These are phyloP conservation scores for Spathaspora arborariae DNA, from an alignment of 805 yeast genomes.

Conservation along the genomic window DNA sequence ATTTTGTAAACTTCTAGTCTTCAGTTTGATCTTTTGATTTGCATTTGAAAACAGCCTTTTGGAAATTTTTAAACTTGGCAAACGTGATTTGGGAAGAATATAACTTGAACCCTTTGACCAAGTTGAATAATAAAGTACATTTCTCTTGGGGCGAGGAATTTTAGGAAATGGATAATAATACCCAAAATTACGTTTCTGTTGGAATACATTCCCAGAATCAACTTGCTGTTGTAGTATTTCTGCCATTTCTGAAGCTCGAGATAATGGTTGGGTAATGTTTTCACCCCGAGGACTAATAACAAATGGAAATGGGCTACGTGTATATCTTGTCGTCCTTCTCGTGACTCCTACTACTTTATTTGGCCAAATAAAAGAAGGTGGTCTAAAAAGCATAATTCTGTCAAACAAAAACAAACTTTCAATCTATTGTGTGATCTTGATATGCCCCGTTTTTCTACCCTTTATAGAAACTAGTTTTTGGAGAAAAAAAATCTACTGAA, in stretches of 20 bases:
- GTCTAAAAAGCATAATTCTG: slow-evolving; percentile 19
- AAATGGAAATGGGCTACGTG: slow-evolving; percentile 13
- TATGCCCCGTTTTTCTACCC: not conserved
- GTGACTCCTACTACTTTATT: not conserved
- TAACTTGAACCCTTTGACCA: slow-evolving; percentile 32
- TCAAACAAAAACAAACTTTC: not conserved
- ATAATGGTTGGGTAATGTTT: slow-evolving; percentile 40
- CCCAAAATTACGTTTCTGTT: slow-evolving; percentile 18
- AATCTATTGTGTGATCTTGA: slow-evolving; percentile 1
- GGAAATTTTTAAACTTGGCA: slow-evolving; percentile 21
- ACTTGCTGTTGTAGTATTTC: slow-evolving; percentile 17
- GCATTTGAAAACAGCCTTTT: slow-evolving; percentile 33
- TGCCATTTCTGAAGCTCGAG: slow-evolving; percentile 37
- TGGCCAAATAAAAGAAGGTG: slow-evolving; percentile 14
- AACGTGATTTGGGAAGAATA: slow-evolving; percentile 13
- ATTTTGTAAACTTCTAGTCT: slow-evolving; percentile 34
- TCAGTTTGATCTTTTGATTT: slow-evolving; percentile 30
- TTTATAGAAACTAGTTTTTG: too few species aligned
- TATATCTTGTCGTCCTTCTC: not conserved
- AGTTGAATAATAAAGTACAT: slow-evolving; percentile 47
- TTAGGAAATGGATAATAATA: slow-evolving; percentile 45
- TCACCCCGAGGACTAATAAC: slow-evolving; percentile 32
- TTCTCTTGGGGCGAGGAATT: slow-evolving; percentile 56
- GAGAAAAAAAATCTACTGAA: too few species aligned
- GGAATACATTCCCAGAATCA: slow-evolving; percentile 10